Base-by-base conservation (phyloP, 1,284 basidiomycete species). In the Vanrija sp. region DNA sequence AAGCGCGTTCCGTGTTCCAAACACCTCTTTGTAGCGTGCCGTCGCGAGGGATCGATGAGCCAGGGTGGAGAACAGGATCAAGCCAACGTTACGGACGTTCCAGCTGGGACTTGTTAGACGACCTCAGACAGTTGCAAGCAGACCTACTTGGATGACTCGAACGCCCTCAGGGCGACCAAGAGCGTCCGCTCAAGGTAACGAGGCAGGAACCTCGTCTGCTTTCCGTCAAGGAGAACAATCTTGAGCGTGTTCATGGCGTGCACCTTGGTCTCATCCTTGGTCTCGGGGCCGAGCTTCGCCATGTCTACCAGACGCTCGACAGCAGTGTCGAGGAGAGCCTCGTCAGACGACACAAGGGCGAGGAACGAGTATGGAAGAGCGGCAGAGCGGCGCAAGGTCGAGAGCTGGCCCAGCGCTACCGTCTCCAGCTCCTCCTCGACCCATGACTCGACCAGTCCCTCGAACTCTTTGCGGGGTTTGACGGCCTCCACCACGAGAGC, bases 161-260 rank as follows among this genome's bases (percentile, higher is more conserved):
- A 76, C 1, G 69, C 72, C 21, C 62, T 55, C n/a, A 77, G 55
- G 8, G 75, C 68, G 15, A 66, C 63, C 42, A 75, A 65, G 7
- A 75, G 65, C 1, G 68, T 67, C 18, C 58, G 54, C 52, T 77
- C 74, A 47, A 75, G 72, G 55, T 71, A 75, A 25, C 49, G 28
- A 23, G 62, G 57, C 10, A 75, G 62, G 25, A 66, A 57, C 38
- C 64, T 65, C 3, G 67, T 61, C 52, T 75, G 74, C 46, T 65
- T 65, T 1, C 70, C 65, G 55, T 78, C 76, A 1, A 75, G 66
- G 26, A 78, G 57, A 14, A 76, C 66, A n/a, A 74, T 71, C 54
- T 75, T 71, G 38, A 78, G 57, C 12, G 69, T 69, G 49, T 77
- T 76, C 67, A 77, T 71, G 5, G 73, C 72, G 54, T 78, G 76